These are phyloP conservation scores for Populus hybrid DNA, from an alignment of 441 rosid genomes.

Conservation along the genomic window DNA sequence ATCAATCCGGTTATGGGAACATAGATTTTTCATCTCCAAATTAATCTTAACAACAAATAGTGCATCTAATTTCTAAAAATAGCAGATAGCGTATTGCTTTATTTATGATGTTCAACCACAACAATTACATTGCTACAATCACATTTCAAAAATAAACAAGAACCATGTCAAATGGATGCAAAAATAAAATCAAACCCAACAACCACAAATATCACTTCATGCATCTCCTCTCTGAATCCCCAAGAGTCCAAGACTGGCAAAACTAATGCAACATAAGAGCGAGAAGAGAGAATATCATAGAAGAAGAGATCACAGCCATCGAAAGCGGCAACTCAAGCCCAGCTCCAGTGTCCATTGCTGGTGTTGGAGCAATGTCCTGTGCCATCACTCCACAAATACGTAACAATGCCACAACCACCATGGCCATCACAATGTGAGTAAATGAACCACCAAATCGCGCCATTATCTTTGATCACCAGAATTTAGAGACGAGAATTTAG, in stretches of 20 bases:
- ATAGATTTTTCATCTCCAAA: neutral
- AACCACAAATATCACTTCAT: neutral
- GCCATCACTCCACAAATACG: constrained; percentile 21
- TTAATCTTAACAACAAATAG: neutral
- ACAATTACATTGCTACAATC: neutral
- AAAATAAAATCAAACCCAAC: neutral
- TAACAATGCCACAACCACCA: constrained; percentile 6
- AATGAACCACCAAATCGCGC: constrained; percentile 10
- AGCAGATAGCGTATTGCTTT: neutral
- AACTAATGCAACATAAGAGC: constrained; percentile 16
- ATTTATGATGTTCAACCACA: constrained; percentile 1
- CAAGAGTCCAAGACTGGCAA: neutral
- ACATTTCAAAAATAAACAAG: neutral
- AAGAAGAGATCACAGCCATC: constrained; percentile 21
- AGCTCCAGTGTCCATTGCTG: constrained; percentile 39
- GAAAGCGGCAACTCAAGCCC: constrained; percentile 24
- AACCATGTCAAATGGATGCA: neutral
- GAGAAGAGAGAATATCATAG: constrained; percentile 20
- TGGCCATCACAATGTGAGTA: constrained; percentile 12
- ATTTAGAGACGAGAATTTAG: neutral
- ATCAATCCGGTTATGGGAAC: no score
- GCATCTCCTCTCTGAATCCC: neutral
- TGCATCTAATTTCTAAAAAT: neutral
- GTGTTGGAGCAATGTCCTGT: constrained; percentile 32
- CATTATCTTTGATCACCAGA: constrained; percentile 7